Percentiles rank a stretch among this genome's conserved stretches.
Evolutionary conservation across 2,329 filamentous ascomycete genomes (phyloP).

Genomic region (Apiospora hydei): DNA sequence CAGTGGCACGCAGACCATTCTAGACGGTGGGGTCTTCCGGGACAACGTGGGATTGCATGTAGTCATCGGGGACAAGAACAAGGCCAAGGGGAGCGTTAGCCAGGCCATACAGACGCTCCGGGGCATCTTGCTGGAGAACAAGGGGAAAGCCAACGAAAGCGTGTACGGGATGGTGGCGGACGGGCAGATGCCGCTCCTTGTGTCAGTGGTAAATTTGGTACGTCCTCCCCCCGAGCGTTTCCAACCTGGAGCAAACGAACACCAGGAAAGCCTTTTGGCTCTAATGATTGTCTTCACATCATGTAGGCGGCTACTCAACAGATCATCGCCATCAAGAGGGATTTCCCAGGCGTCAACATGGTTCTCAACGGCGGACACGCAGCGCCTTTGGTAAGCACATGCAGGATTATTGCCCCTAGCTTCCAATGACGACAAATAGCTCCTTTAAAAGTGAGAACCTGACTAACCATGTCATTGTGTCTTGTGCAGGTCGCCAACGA

Average conservation of each 20-base stretch:
- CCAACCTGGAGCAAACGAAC: too few species aligned
- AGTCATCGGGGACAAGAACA: conserved; percentile 45
- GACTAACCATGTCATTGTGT: not conserved
- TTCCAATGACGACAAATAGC: not conserved
- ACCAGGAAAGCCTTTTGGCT: not conserved
- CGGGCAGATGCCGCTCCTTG: conserved; percentile 48
- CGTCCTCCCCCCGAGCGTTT: not conserved
- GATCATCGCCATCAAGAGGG: conserved; percentile 47
- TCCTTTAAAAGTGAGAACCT: not conserved
- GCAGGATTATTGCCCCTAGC: not conserved
- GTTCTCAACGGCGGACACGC: conserved; percentile 49
- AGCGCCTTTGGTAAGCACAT: conserved; percentile 46
- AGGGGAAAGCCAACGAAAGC: conserved; percentile 42
- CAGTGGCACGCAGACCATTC: conserved; percentile 44
- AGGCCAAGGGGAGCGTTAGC: conserved; percentile 37
- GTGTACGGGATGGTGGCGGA: conserved; percentile 47
- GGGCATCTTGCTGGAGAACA: conserved; percentile 44
- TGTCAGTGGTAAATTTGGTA: conserved; percentile 50
- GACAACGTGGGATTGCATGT: conserved; percentile 53
- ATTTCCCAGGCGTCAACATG: conserved; percentile 42
- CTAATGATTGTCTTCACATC: not conserved
- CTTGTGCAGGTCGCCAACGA: conserved; percentile 47
- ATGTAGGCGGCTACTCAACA: conserved; percentile 50
- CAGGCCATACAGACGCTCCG: conserved; percentile 44
- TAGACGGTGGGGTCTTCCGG: conserved; percentile 50